A percentile compares a stretch with the other conserved stretches of the same genome.
Conservation (phyloP, 495 filamentous ascomycete genomes). For the Xylaria sp. region DNA sequence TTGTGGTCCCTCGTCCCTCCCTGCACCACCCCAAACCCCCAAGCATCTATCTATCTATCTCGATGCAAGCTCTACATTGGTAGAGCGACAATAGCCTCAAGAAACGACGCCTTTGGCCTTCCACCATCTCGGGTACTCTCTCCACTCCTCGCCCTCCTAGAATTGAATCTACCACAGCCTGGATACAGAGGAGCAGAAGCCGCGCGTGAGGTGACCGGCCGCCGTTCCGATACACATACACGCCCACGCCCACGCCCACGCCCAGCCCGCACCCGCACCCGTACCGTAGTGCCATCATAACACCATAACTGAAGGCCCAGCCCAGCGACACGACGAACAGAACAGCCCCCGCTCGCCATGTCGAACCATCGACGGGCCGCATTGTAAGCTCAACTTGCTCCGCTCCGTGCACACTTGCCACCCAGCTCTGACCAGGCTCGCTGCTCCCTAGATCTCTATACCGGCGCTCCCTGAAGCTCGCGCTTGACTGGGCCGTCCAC, state of each 20-base stretch:
- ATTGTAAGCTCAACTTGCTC: slow-evolving; percentile 47
- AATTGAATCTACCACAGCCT: background rate
- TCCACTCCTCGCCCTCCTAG: background rate
- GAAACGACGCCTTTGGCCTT: slow-evolving; percentile 18
- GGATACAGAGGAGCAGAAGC: background rate
- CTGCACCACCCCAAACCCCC: slow-evolving; percentile 14
- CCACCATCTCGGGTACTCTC: background rate
- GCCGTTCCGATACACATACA: slow-evolving; percentile 6
- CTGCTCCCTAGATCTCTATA: slow-evolving; percentile 77
- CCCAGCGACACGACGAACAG: slow-evolving; percentile 24
- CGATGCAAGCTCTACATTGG: slow-evolving; percentile 9
- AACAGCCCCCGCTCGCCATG: slow-evolving; percentile 40
- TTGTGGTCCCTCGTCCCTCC: slow-evolving; percentile 4
- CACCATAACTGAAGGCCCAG: slow-evolving; percentile 6
- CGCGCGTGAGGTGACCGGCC: background rate
- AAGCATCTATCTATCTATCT: background rate
- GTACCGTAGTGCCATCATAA: slow-evolving; percentile 18
- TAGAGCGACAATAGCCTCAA: slow-evolving; percentile 23
- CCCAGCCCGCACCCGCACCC: slow-evolving; percentile 3
- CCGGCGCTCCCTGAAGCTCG: slow-evolving; percentile 87
- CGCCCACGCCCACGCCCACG: background rate
- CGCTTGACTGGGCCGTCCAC: slow-evolving; percentile 94
- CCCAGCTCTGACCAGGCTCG: slow-evolving; percentile 28
- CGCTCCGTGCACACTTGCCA: background rate
- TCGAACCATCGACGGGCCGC: slow-evolving; percentile 54